Evolutionary conservation across 1,139 yeast species (phyloP).

Genomic region (Protomyces gravidus): DNA sequence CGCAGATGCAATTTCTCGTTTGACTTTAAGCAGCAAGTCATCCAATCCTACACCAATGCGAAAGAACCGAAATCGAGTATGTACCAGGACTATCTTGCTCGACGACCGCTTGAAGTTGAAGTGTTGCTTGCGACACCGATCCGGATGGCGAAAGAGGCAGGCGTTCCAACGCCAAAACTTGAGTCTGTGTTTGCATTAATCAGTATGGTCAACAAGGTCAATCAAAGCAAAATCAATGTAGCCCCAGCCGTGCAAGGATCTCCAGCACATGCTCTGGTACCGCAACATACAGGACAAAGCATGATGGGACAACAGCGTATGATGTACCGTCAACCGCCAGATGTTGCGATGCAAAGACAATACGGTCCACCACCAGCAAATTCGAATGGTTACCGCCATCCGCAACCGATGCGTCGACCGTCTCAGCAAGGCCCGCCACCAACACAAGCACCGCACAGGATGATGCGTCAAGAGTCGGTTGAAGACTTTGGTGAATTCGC

Average conservation of each 20-base stretch:
- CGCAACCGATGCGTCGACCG: background rate
- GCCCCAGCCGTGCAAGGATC: slow-evolving; percentile 6
- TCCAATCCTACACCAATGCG: slow-evolving; percentile 23
- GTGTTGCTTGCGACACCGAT: slow-evolving; percentile 70
- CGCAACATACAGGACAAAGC: slow-evolving; percentile 26
- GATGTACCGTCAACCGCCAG: background rate
- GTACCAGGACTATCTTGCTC: slow-evolving; percentile 57
- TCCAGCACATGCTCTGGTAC: slow-evolving; percentile 4
- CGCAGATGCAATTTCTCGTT: slow-evolving; percentile 31
- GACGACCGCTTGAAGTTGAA: slow-evolving; percentile 66
- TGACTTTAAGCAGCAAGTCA: slow-evolving; percentile 26
- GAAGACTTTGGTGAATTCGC: slow-evolving; percentile 34
- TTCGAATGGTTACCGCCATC: slow-evolving; percentile 21
- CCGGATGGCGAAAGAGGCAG: slow-evolving; percentile 52
- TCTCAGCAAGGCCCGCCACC: slow-evolving; percentile 8
- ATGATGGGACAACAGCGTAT: slow-evolving; percentile 5
- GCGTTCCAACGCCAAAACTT: slow-evolving; percentile 58
- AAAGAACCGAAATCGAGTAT: slow-evolving; percentile 59
- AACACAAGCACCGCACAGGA: background rate
- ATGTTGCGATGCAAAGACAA: slow-evolving; percentile 9
- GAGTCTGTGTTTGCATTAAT: slow-evolving; percentile 55
- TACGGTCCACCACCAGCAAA: slow-evolving; percentile 23
- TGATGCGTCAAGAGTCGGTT: slow-evolving; percentile 29
- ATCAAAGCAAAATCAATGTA: slow-evolving; percentile 17
- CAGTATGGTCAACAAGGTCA: slow-evolving; percentile 37